Conservation (phyloP, 345 rosid species). For the Cardamine chenopodiifolia region DNA sequence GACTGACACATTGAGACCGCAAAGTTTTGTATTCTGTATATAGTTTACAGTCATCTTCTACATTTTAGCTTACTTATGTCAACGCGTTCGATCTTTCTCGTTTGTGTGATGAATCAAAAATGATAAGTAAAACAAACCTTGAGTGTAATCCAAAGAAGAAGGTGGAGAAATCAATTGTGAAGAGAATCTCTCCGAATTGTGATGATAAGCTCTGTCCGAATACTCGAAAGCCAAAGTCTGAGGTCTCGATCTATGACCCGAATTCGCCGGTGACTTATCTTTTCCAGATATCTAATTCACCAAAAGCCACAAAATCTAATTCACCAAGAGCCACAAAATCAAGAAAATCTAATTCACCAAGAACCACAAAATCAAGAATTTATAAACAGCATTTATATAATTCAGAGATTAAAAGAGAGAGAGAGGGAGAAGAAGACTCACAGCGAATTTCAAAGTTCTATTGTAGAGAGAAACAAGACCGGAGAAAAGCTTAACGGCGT, state of each 20-base stretch:
- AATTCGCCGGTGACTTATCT: constrained; percentile 57
- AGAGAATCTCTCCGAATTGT: constrained; percentile 43
- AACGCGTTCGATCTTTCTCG: neutral
- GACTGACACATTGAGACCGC: neutral
- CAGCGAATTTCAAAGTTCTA: constrained; percentile 77
- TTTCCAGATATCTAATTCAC: constrained; percentile 77
- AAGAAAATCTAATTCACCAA: neutral
- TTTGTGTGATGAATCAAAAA: neutral
- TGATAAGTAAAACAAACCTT: constrained; percentile 41
- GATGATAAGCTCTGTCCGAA: constrained; percentile 33
- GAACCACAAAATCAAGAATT: neutral
- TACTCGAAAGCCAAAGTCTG: constrained; percentile 35
- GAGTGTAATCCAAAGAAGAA: constrained; percentile 37
- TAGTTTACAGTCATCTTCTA: neutral
- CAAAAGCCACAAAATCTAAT: constrained; percentile 26
- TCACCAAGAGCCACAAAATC: neutral
- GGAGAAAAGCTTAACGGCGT: constrained; percentile 89
- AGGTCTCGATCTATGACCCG: constrained; percentile 48
- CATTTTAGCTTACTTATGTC: neutral
- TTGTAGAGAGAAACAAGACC: constrained; percentile 86
- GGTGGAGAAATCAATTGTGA: constrained; percentile 43
- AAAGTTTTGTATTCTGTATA: neutral
- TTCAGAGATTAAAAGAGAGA: neutral
- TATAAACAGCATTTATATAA: neutral
- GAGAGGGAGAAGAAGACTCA: constrained; percentile 33